phyloP scores from a whole-genome alignment of 2,329 filamentous ascomycete species.

The Dendryphion nanum region DNA sequence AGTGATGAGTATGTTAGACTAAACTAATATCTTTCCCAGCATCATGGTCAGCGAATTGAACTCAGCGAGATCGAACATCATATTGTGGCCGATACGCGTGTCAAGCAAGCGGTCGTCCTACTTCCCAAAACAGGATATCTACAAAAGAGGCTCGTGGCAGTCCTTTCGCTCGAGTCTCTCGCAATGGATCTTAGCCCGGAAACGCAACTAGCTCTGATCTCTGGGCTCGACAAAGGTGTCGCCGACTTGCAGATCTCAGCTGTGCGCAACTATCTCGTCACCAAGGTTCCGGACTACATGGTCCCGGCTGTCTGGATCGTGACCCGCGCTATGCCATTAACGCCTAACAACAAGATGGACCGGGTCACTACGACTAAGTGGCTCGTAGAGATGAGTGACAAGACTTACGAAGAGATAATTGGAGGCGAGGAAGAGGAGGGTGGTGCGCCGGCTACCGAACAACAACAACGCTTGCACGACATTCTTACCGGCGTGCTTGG shows the following conservation, averaged over 20 bases:
- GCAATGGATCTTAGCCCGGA: conserved; percentile 14
- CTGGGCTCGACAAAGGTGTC: conserved; percentile 6
- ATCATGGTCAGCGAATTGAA: conserved; percentile 39
- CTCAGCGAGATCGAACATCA: conserved; percentile 41
- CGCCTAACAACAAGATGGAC: conserved; percentile 14
- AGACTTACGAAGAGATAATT: conserved; percentile 7
- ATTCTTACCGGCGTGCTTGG: conserved; percentile 41
- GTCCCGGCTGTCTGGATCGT: conserved; percentile 24
- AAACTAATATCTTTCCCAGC: conserved; percentile 27
- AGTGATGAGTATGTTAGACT: neutral
- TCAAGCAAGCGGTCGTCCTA: conserved; percentile 10
- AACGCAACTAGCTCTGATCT: conserved; percentile 17
- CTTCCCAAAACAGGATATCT: conserved; percentile 9
- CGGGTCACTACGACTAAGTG: conserved; percentile 18
- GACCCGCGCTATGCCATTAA: conserved; percentile 24
- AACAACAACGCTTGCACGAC: conserved; percentile 13
- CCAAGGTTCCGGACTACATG: conserved; percentile 18
- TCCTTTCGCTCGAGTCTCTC: conserved; percentile 10
- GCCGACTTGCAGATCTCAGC: conserved; percentile 3
- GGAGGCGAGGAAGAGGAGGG: conserved; percentile 7
- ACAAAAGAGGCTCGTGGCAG: conserved; percentile 12
- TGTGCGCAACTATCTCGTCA: conserved; percentile 7
- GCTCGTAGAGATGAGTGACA: conserved; percentile 9
- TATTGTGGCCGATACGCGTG: conserved; percentile 11
- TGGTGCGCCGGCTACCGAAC: conserved; percentile 10